Base-by-base conservation (phyloP, 2,329 filamentous ascomycete species). In the Exserohilum rostratum region DNA sequence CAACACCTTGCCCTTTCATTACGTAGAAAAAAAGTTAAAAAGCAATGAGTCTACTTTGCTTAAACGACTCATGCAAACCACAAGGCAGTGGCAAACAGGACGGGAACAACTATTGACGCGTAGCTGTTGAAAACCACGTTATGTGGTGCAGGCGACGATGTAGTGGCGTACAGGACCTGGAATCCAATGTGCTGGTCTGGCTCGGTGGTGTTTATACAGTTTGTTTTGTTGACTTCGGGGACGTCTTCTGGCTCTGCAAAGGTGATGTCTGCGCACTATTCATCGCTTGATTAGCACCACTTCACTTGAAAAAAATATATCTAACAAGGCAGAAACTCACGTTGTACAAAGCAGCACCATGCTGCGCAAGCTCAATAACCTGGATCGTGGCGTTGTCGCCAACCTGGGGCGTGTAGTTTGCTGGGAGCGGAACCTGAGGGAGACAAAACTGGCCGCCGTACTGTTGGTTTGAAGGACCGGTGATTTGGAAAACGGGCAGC, bases 381-480 rank as follows among this genome's bases (percentile, higher is more conserved):
- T 97, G 93, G 53, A 97, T 95, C 0, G 93, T 96, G 20, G 91
- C 92, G 71, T 90, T 87, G 77, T 96, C 90, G n/a, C 95, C 95
- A 0, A 87, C 79, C 44, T 90, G 87, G 42, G 91, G 88, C 1
- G 78, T 85, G 39, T 87, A 79, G 66, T 90, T 89, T 5, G 79
- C 81, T 0, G 95, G 95, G 35, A 98, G 79, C 1, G 92, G 90
- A 0, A 98, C 88, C 73, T 97, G 92, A 0, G 93, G 92, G 42
- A 98, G 79, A 72, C 95, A 99, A 69, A 98, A 86, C 3, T 88
- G 90, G 57, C 93, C 93, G 0, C 90, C 90, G 74, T 93, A 99
- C n/a, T 90, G 87, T 53, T 87, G 83, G 76, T 92, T 95, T 38
- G 83, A 84, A 1, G 93, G 93, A 0, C 93, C 93, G 25, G 87